Evolutionary conservation across 306 rosid genomes (phyloP), one percentile per base, ranked within the genome.

Genomic region (Fragaria ananassa): DNA sequence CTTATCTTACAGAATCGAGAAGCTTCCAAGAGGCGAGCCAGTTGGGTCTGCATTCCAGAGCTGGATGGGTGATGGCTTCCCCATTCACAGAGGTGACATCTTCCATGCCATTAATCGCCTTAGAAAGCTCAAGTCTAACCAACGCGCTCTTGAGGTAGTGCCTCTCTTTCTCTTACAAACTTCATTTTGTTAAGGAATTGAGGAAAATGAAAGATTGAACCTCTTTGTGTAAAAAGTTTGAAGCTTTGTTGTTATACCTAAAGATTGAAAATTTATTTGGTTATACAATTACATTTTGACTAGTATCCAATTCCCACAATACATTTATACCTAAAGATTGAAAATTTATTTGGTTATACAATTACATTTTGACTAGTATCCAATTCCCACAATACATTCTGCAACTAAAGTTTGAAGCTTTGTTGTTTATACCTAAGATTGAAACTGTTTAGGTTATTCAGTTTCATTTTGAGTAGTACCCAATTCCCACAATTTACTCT

Each of bases 1-100:
- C 85, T 86, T 95, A 29, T 95, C 92, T 49, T 78, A 80, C 63
- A 88, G 88, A 85, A 92, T 95, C 58, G 99, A 92, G 90, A 90
- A 82, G 76, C 88, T 91, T 56, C 81, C 84, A 12, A 83, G 69
- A 71, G 88, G 79, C 53, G 89, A 88, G 74, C 80, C 90, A 1
- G 84, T 89, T 69, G 89, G 91, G 68, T 86, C 79, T 68, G 96
- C 97, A 41, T 92, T 95, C 68, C 87, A 87, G 75, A 86, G 92
- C 67, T 95, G 97, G 97, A 95, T 95, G 99, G 85, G 97, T 10
- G 93, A 91, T 78, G 98, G 97, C 37, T 89, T 90, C 79, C 96
- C 96, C 57, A 75, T 95, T 81, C 91, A 86, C 41, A 82, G 93
- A 78, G 91, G 89, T 31, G 92, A 92, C 47, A 76, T 92, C 82